Evolutionary conservation across 805 yeast genomes (phyloP).

Genomic region (Wilhelminamyces savonicus): DNA sequence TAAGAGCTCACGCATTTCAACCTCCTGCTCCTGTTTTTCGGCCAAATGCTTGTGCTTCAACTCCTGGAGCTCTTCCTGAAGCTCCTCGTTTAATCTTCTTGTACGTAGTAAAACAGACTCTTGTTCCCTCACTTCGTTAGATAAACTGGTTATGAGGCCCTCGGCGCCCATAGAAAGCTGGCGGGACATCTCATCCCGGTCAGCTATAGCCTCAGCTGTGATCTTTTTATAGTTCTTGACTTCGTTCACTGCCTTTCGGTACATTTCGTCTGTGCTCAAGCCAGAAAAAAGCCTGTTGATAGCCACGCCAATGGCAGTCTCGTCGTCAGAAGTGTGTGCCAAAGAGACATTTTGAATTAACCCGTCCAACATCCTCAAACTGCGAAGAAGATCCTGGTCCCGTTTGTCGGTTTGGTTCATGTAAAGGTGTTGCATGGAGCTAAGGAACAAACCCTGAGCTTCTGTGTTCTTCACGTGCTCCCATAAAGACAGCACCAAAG

Average conservation of each 20-base stretch:
- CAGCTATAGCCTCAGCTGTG: conserved; percentile 23
- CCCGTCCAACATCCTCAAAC: conserved; percentile 59
- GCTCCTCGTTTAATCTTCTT: conserved; percentile 54
- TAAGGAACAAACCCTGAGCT: conserved; percentile 52
- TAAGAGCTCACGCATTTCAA: conserved; percentile 69
- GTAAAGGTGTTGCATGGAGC: conserved; percentile 63
- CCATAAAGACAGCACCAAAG: conserved; percentile 56
- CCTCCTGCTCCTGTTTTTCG: conserved; percentile 71
- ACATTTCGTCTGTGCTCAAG: conserved; percentile 81
- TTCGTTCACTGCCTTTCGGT: conserved; percentile 52
- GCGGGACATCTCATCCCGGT: conserved; percentile 51
- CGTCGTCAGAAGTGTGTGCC: conserved; percentile 43
- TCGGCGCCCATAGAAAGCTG: conserved; percentile 74
- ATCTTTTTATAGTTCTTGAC: conserved; percentile 12
- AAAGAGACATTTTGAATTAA: conserved; percentile 55
- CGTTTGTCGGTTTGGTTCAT: conserved; percentile 47
- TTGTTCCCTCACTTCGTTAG: conserved; percentile 58
- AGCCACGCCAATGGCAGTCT: conserved; percentile 60
- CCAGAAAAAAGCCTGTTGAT: conserved; percentile 66
- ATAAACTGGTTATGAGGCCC: conserved; percentile 56
- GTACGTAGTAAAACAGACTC: conserved; percentile 52
- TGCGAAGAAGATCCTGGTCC: conserved; percentile 42
- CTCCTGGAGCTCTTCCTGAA: conserved; percentile 58
- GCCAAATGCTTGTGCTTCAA: conserved; percentile 50
- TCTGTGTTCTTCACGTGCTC: conserved; percentile 49